A percentile compares a stretch with the other conserved stretches of the same genome.
Evolutionary conservation across 495 filamentous ascomycete genomes (phyloP).

Genomic region (Achaetomiella virescens): DNA sequence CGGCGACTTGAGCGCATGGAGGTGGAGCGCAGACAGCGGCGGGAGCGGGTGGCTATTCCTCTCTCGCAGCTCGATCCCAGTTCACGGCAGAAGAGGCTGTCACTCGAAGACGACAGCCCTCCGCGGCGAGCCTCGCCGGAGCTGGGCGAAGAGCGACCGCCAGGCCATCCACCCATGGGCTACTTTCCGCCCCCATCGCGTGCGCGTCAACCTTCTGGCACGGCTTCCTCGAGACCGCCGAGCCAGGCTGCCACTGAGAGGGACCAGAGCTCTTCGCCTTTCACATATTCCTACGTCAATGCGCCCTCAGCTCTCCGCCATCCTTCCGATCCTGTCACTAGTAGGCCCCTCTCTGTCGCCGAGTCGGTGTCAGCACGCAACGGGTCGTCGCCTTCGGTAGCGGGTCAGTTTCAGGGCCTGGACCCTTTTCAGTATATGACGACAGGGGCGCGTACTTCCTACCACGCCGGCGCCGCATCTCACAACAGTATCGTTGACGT

Average conservation of each 20-base stretch:
- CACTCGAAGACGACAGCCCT: conserved; percentile 9
- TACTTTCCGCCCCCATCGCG: conserved; percentile 35
- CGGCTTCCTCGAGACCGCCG: conserved; percentile 24
- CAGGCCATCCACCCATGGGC: conserved; percentile 30
- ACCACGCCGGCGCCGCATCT: conserved; percentile 18
- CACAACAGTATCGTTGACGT: conserved; percentile 12
- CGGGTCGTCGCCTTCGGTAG: conserved; percentile 10
- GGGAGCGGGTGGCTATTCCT: conserved; percentile 38
- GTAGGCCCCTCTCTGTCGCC: conserved; percentile 17
- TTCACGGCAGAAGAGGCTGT: conserved; percentile 15
- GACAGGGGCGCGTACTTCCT: conserved; percentile 25
- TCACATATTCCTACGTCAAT: conserved; percentile 38
- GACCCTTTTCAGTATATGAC: conserved; percentile 42
- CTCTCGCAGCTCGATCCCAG: conserved; percentile 34
- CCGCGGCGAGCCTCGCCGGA: conserved; percentile 10
- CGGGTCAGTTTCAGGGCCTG: conserved; percentile 2
- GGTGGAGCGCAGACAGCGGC: conserved; percentile 33
- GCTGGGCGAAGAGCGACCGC: conserved; percentile 12
- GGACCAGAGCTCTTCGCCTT: conserved; percentile 34
- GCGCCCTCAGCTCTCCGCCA: conserved; percentile 20
- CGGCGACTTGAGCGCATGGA: conserved; percentile 53
- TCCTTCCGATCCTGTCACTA: conserved; percentile 27
- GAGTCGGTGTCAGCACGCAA: conserved; percentile 13
- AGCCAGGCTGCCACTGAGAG: conserved; percentile 23
- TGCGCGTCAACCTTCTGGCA: conserved; percentile 26